Evolutionary conservation across 2,329 filamentous ascomycete genomes (phyloP), one percentile per base, ranked within the genome.

Genomic region (Cladophialophora exuberans): DNA sequence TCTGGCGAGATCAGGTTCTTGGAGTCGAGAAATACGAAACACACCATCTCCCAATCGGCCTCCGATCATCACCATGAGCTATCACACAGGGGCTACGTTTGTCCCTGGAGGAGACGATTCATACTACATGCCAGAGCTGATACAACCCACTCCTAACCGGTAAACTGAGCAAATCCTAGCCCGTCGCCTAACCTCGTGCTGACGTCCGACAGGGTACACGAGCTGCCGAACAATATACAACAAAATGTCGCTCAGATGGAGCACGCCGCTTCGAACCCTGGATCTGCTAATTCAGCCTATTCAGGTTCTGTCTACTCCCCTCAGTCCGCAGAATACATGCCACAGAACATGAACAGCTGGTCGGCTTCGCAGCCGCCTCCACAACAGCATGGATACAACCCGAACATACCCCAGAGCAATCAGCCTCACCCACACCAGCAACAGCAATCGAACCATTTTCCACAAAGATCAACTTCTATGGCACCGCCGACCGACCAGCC

Each of bases 231-330:
- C 74, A 93, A 96, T 75, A 97, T 99, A 84, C 91, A 96, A 76
- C 87, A 96, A 68, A 93, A 89, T 74, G 83, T 99, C 63, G 89
- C 93, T 67, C 87, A 92, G 72, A 84, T 99, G 77, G 92, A 97
- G 79, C 81, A 91, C 57, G 57, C 49, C 39, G 60, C 60, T 10
- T 58, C 55, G 9, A 54, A 48, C 44, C 58, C 58, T 30, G 36
- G 18, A 22, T 60, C 58, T 22, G 52, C 55, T 23, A 50, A 50
- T 36, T 61, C 58, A 13, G 52, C 55, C 30, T 56, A 56, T 36
- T 61, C 58, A 20, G 52, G 43, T 28, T 61, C 58, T 17, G 45
- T 58, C 33, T 61, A 61, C 35, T 53, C 51, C 42, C 58, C 58
- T 18, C 58, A 58, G 26, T 61, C 58, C 6, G 55, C 54, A 20